phyloP scores from a whole-genome alignment of 192 early-diverging fungal species.

The Coemansia sp. region DNA sequence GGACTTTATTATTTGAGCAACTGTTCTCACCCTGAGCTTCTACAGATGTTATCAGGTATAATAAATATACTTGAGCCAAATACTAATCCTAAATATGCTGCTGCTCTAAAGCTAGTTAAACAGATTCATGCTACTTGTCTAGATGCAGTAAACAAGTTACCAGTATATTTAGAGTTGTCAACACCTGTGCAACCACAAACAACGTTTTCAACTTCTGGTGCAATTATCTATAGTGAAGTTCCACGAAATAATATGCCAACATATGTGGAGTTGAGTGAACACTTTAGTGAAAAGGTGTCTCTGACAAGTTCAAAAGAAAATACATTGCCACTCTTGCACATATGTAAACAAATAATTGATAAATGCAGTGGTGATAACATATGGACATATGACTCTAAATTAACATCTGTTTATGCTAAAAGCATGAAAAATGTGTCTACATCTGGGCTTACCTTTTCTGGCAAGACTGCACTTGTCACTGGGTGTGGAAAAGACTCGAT shows the following conservation, averaged over 20 bases:
- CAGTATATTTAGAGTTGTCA: conserved; percentile 83
- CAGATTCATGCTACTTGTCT: conserved; percentile 74
- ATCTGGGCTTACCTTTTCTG: conserved; percentile 79
- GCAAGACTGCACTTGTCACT: conserved; percentile 81
- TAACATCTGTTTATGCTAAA: conserved; percentile 74
- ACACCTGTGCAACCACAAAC: conserved; percentile 76
- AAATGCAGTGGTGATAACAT: conserved; percentile 57
- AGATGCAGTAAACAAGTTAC: conserved; percentile 62
- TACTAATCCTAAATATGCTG: conserved; percentile 64
- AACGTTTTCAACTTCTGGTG: conserved; percentile 64
- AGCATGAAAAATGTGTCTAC: conserved; percentile 66
- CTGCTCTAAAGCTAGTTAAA: conserved; percentile 50
- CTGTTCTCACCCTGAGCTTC: conserved; percentile 66
- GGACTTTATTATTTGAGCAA: conserved; percentile 65
- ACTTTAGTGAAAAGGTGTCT: conserved; percentile 66
- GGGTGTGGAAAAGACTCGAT: conserved; percentile 91
- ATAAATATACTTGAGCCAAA: conserved; percentile 59
- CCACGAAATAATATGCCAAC: conserved; percentile 71
- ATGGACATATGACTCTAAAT: conserved; percentile 68
- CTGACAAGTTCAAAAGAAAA: conserved; percentile 54
- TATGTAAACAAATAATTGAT: conserved; percentile 2
- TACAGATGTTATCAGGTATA: conserved; percentile 78
- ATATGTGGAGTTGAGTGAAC: conserved; percentile 80
- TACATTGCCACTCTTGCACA: conserved; percentile 37
- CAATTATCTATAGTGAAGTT: conserved; percentile 76